Percentiles rank a stretch among this genome's conserved stretches.
Evolutionary conservation across 148 eudicot species (phyloP).

Genomic region (Silene latifolia): DNA sequence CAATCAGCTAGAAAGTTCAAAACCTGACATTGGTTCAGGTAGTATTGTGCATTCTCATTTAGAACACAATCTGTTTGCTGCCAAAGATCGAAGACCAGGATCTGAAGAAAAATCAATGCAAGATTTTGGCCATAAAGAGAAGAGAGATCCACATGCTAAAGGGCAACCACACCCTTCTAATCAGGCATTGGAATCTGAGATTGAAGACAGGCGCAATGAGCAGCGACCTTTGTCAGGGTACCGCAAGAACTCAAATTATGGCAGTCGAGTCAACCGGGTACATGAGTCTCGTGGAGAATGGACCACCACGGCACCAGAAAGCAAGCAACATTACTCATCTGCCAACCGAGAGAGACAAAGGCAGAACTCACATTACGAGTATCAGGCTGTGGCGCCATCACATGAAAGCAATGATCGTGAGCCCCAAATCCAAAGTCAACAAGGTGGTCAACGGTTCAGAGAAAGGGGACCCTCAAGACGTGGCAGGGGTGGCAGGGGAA

Average conservation of each 20-base stretch:
- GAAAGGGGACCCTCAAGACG: conserved; percentile 62
- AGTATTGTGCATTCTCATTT: conserved; percentile 1
- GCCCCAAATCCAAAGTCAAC: conserved; percentile 39
- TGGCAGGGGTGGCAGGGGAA: conserved; percentile 29
- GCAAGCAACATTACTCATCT: conserved; percentile 40
- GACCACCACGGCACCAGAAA: conserved; percentile 40
- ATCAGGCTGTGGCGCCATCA: conserved; percentile 68
- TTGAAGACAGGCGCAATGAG: conserved; percentile 39
- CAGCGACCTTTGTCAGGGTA: conserved; percentile 47
- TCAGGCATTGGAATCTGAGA: conserved; percentile 30
- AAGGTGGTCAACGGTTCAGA: conserved; percentile 43
- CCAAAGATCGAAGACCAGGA: conserved; percentile 27
- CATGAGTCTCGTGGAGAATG: conserved; percentile 60
- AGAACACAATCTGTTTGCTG: conserved; percentile 17
- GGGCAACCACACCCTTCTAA: conserved; percentile 37
- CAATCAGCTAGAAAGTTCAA: conserved; percentile 35
- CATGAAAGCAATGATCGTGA: conserved; percentile 38
- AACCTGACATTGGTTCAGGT: neutral
- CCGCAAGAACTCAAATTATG: conserved; percentile 41
- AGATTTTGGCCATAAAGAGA: conserved; percentile 39
- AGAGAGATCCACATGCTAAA: conserved; percentile 36
- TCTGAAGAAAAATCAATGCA: conserved; percentile 29
- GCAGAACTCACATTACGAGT: conserved; percentile 62
- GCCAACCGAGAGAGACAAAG: conserved; percentile 54
- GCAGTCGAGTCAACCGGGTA: conserved; percentile 39